A percentile compares a stretch with the other conserved stretches of the same genome.
phyloP scores from a whole-genome alignment of 345 rosid species.

The Excoecaria cochinchinensis region DNA sequence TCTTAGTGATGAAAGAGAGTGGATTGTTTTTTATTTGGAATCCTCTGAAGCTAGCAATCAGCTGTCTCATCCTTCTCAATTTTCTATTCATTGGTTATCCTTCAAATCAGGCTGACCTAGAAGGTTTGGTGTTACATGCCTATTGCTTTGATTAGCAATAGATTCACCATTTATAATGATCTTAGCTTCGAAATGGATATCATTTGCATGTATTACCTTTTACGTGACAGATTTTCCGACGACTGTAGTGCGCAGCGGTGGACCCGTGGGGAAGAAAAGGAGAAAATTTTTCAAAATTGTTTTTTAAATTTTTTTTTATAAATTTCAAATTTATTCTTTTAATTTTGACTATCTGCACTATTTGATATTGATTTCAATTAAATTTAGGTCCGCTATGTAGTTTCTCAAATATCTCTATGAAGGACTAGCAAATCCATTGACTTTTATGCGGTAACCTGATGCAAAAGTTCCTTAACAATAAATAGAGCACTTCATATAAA shows the following conservation, averaged over 20 bases:
- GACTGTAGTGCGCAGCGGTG: not conserved
- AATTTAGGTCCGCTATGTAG: too few relatives aligned
- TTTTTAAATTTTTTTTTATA: not conserved
- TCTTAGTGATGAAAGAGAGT: slow-evolving; percentile 19
- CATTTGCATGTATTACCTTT: not conserved
- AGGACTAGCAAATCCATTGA: too few relatives aligned
- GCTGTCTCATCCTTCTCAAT: slow-evolving; percentile 41
- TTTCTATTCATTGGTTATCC: slow-evolving; percentile 38
- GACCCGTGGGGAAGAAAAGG: too few relatives aligned
- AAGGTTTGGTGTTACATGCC: slow-evolving; percentile 45
- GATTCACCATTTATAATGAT: not conserved
- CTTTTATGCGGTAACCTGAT: too few relatives aligned
- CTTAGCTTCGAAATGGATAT: not conserved
- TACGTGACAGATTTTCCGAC: too few relatives aligned
- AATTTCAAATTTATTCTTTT: too few relatives aligned
- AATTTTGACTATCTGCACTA: too few relatives aligned
- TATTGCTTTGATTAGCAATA: not conserved
- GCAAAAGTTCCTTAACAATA: too few relatives aligned
- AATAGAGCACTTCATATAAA: too few relatives aligned
- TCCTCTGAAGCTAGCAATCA: slow-evolving; percentile 29
- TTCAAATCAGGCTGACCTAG: slow-evolving; percentile 56
- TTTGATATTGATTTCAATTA: too few relatives aligned
- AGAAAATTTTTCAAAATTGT: too few relatives aligned
- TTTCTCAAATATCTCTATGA: too few relatives aligned
- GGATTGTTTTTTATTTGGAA: slow-evolving; percentile 30